These are phyloP conservation scores for Actinomortierella wolfii DNA, from an alignment of 371 early-diverging fungal genomes.

Conservation along the genomic window DNA sequence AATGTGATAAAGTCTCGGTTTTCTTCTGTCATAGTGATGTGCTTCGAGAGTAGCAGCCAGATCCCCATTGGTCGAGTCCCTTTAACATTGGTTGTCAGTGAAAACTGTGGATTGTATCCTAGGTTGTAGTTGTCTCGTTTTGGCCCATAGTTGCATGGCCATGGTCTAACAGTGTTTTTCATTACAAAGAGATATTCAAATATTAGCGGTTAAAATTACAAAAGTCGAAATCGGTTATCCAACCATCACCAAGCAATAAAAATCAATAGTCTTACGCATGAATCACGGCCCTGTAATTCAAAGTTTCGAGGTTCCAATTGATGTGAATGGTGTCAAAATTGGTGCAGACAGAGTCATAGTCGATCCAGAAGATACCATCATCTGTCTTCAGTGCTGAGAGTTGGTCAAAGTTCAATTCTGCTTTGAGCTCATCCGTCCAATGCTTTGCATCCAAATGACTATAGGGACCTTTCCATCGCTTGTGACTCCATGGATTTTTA, in stretches of 20 bases:
- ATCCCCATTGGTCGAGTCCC: slow-evolving; percentile 64
- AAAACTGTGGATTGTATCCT: slow-evolving; percentile 83
- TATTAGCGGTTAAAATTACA: no score
- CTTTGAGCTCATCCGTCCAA: slow-evolving; percentile 76
- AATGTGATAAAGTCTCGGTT: slow-evolving; percentile 85
- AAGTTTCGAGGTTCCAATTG: slow-evolving; percentile 79
- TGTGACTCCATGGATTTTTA: slow-evolving; percentile 93
- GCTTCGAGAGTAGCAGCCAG: slow-evolving; percentile 84
- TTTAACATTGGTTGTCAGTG: slow-evolving; percentile 59
- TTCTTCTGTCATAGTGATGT: slow-evolving; percentile 79
- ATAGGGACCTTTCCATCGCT: slow-evolving; percentile 84
- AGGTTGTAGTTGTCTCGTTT: slow-evolving; percentile 71
- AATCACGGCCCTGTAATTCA: slow-evolving; percentile 41
- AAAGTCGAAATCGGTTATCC: no score
- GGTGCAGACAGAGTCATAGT: slow-evolving; percentile 77
- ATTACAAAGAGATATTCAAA: not conserved
- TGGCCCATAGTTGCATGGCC: slow-evolving; percentile 66
- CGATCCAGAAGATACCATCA: slow-evolving; percentile 83
- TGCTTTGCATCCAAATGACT: slow-evolving; percentile 70
- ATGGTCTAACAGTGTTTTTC: slow-evolving; percentile 46
- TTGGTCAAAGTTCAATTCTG: slow-evolving; percentile 73
- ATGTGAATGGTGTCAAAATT: slow-evolving; percentile 86
- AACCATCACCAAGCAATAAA: no score
- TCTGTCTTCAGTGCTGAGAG: slow-evolving; percentile 55
- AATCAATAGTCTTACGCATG: slow-evolving; percentile 47